Conservation (phyloP, 2,329 filamentous ascomycete genomes). For the Neonectria punicea region DNA sequence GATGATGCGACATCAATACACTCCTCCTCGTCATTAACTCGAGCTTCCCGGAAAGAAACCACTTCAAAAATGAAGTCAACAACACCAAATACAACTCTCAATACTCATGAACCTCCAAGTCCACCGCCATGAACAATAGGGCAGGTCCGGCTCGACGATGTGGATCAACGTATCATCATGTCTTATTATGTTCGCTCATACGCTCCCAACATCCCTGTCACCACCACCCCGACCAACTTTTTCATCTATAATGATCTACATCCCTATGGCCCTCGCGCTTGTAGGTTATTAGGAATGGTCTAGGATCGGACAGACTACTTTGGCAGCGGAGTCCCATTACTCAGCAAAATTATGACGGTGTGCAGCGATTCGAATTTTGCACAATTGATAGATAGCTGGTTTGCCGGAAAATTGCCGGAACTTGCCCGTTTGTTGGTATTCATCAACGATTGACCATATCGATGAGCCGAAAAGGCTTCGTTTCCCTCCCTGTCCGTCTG, state of each 20-base stretch:
- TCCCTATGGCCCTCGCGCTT: constrained; percentile 12
- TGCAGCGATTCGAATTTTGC: neutral
- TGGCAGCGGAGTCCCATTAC: neutral
- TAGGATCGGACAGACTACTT: neutral
- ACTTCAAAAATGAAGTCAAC: neutral
- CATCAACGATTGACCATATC: neutral
- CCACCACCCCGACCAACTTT: neutral
- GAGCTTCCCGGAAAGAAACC: neutral
- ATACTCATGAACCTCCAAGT: neutral
- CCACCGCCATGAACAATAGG: too few relatives aligned
- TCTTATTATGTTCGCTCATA: constrained; percentile 21
- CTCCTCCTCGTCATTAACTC: neutral
- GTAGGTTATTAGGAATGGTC: too few relatives aligned
- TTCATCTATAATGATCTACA: constrained; percentile 15
- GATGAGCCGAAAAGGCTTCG: neutral
- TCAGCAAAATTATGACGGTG: neutral
- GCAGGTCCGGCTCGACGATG: neutral
- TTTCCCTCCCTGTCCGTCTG: neutral
- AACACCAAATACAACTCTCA: neutral
- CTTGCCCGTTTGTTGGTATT: neutral
- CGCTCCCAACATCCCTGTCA: constrained; percentile 9
- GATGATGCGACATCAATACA: neutral
- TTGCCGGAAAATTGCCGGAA: constrained; percentile 2
- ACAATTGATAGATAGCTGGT: neutral
- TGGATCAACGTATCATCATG: constrained; percentile 3